phyloP scores from a whole-genome alignment of 768 basidiomycete species.

The Clavulina sp. region DNA sequence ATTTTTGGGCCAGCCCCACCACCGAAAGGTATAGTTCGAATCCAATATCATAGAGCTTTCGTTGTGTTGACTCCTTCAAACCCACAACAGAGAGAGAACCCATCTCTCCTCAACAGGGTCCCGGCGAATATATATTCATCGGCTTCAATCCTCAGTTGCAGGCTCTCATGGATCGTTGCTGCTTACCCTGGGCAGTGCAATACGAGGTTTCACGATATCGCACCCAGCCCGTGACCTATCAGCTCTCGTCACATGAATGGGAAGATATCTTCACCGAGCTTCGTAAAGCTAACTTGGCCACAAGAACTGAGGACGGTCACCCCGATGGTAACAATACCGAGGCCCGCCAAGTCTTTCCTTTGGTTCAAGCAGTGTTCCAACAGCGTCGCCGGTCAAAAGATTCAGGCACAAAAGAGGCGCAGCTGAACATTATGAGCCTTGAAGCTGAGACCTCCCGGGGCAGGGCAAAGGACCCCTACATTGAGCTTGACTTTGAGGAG shows the following conservation, averaged over 20 bases:
- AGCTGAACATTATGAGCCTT: no score
- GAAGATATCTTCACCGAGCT: constrained; percentile 29
- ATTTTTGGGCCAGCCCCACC: no score
- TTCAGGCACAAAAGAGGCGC: no score
- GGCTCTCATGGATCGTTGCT: not conserved
- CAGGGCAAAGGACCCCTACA: not conserved
- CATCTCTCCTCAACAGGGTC: no score
- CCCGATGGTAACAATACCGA: not conserved
- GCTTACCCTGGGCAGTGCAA: not conserved
- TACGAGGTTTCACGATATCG: not conserved
- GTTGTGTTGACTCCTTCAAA: no score
- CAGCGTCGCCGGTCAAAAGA: no score
- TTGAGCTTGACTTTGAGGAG: not conserved
- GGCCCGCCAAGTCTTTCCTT: not conserved
- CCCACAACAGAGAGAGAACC: no score
- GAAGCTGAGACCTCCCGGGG: no score
- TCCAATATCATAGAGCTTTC: no score
- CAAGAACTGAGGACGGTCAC: constrained; percentile 9
- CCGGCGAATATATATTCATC: not conserved
- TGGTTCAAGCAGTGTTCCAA: no score
- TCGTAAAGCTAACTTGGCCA: no score
- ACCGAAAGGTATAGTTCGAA: no score
- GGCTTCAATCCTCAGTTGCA: not conserved
- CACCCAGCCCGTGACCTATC: not conserved
- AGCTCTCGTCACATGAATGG: not conserved